Percentiles rank a stretch among this genome's conserved stretches.
Conservation (phyloP, 2,329 filamentous ascomycete species). For the Ceratocystis variospora region DNA sequence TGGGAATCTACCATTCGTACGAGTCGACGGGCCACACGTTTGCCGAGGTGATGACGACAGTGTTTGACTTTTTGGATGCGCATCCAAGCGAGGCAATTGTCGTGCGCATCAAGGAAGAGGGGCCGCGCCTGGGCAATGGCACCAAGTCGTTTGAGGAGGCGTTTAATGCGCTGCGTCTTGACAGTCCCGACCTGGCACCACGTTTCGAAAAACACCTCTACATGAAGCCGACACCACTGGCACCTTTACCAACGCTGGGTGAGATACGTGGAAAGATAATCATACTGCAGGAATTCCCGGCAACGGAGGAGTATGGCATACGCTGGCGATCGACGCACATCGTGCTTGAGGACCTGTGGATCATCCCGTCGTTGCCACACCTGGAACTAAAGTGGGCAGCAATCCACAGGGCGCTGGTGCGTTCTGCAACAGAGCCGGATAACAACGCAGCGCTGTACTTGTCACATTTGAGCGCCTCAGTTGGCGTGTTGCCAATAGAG, state of each 20-base stretch:
- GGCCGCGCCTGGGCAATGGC: constrained; percentile 25
- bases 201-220: constrained; percentile 29
- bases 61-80: constrained; percentile 34
- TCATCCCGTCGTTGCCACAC: constrained; percentile 31
- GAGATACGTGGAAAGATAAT: constrained; percentile 34
- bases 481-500: constrained; percentile 37
- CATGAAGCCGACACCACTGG: constrained; percentile 24
- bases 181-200: constrained; percentile 25
- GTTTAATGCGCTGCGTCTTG: constrained; percentile 31
- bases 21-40: constrained; percentile 34
- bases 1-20: constrained; percentile 36
- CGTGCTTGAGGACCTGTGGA: constrained; percentile 35
- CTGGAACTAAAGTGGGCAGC: constrained; percentile 36
- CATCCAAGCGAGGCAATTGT: constrained; percentile 35
- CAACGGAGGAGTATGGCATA: constrained; percentile 29
- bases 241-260: constrained; percentile 32
- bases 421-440: constrained; percentile 25
- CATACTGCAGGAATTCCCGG: constrained; percentile 35
- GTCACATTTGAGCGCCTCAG: constrained; percentile 35
- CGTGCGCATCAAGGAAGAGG: constrained; percentile 39
- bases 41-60: constrained; percentile 30
- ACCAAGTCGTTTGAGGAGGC: constrained; percentile 33
- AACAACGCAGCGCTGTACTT: constrained; percentile 33
- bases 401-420: constrained; percentile 30
- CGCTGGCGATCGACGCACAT: constrained; percentile 34